Conservation (phyloP, 73 alveolate species). For the Strombidium stylifer region DNA sequence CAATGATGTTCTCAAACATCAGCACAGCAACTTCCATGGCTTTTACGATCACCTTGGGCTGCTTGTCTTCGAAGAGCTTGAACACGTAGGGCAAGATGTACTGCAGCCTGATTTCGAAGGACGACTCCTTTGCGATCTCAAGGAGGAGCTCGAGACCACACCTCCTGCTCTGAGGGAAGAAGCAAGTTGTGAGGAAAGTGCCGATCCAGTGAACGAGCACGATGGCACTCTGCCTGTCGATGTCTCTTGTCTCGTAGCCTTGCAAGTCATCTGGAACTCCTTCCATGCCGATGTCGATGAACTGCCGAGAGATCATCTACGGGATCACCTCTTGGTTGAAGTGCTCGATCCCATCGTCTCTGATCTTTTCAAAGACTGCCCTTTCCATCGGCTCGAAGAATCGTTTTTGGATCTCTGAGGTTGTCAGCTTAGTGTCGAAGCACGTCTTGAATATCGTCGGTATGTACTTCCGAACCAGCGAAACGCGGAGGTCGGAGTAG, state of each 20-base stretch:
- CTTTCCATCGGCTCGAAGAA: conserved; percentile 48
- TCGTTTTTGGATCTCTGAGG: conserved; percentile 12
- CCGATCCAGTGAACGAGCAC: conserved; percentile 51
- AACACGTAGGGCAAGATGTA: conserved; percentile 49
- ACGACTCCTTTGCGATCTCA: conserved; percentile 29
- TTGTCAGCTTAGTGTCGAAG: conserved; percentile 27
- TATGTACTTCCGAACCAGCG: conserved; percentile 43
- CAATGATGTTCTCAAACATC: conserved; percentile 32
- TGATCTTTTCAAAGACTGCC: conserved; percentile 30
- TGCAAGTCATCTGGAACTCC: too few species aligned
- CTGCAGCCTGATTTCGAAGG: conserved; percentile 35
- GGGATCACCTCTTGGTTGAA: too few species aligned
- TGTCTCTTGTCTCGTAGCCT: neutral
- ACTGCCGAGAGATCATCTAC: too few species aligned
- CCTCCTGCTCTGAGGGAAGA: conserved; percentile 37
- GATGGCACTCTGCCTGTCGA: conserved; percentile 21
- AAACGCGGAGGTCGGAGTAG: conserved; percentile 34
- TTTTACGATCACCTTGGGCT: conserved; percentile 44
- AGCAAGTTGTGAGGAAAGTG: conserved; percentile 13
- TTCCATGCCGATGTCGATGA: too few species aligned
- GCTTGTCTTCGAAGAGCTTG: conserved; percentile 38
- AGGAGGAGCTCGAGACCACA: conserved; percentile 49
- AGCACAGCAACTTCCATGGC: conserved; percentile 45
- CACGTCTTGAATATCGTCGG: conserved; percentile 44
- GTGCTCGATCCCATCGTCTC: conserved; percentile 41